Percentiles rank a stretch among this genome's conserved stretches.
These are phyloP conservation scores for Vigna angularis DNA, from an alignment of 306 rosid genomes.

Conservation along the genomic window DNA sequence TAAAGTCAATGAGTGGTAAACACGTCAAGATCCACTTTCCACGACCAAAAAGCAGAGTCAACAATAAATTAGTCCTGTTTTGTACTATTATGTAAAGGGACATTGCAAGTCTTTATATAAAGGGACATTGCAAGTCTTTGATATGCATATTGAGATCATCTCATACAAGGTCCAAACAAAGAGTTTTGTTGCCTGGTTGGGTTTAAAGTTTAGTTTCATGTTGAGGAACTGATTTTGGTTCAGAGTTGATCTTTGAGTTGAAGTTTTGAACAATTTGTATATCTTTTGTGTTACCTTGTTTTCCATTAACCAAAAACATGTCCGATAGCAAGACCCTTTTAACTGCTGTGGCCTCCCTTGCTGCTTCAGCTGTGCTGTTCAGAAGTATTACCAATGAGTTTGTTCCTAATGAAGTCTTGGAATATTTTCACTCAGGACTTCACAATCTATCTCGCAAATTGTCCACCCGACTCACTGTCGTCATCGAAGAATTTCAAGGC, in stretches of 20 bases:
- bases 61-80: neutral
- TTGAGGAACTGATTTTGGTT: too few species aligned
- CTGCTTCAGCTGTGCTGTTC: conserved; percentile 32
- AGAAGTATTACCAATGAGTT: conserved; percentile 34
- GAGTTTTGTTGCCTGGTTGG: too few species aligned
- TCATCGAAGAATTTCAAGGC: conserved; percentile 52
- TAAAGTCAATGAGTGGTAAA: neutral
- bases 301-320: conserved; percentile 21
- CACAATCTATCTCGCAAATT: conserved; percentile 6
- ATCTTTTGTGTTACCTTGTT: neutral
- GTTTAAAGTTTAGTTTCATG: too few species aligned
- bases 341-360: conserved; percentile 38
- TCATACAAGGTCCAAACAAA: neutral
- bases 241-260: too few species aligned
- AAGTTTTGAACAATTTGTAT: neutral
- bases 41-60: neutral
- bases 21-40: neutral
- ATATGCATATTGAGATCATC: too few species aligned
- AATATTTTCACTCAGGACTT: neutral
- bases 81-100: neutral
- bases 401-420: conserved; percentile 30
- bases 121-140: neutral
- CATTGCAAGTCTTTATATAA: neutral
- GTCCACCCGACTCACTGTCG: conserved; percentile 45
- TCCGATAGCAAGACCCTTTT: conserved; percentile 8